phyloP scores from a whole-genome alignment of 2,329 filamentous ascomycete species.

The Pseudogymnoascus sp. region DNA sequence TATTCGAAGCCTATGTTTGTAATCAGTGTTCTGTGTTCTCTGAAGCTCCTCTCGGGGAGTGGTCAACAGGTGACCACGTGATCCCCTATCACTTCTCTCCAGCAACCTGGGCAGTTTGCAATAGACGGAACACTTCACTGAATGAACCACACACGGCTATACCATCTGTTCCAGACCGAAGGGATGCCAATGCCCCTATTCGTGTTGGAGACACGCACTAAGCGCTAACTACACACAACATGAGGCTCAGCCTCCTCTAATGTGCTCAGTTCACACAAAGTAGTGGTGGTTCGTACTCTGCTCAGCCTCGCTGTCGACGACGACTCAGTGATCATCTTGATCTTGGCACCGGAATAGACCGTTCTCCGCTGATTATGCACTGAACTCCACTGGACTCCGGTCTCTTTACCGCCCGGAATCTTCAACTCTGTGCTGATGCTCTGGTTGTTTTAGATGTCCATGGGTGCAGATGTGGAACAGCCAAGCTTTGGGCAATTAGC shows the following conservation, averaged over 20 bases:
- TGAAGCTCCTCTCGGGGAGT: background rate
- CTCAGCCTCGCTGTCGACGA: slow-evolving; percentile 5
- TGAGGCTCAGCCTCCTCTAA: background rate
- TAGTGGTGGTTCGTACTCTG: too few species aligned
- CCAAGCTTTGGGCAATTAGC: slow-evolving; percentile 4
- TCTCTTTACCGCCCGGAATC: background rate
- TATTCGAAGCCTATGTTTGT: background rate
- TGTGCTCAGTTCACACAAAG: too few species aligned
- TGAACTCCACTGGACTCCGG: background rate
- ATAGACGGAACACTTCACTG: background rate
- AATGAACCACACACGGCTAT: too few species aligned
- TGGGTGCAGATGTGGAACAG: background rate
- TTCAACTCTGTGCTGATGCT: background rate
- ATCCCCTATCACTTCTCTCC: background rate
- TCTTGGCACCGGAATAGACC: background rate
- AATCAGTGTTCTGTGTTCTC: background rate
- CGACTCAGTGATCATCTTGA: background rate
- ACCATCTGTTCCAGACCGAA: background rate
- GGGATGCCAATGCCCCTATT: background rate
- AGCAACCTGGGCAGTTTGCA: background rate
- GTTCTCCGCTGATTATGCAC: background rate
- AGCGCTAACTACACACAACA: background rate
- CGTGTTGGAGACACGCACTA: background rate
- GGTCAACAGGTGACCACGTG: background rate
- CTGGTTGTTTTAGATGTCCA: background rate